These are phyloP conservation scores for Blastobotrys robertii DNA, from an alignment of 805 yeast genomes.

Conservation along the genomic window DNA sequence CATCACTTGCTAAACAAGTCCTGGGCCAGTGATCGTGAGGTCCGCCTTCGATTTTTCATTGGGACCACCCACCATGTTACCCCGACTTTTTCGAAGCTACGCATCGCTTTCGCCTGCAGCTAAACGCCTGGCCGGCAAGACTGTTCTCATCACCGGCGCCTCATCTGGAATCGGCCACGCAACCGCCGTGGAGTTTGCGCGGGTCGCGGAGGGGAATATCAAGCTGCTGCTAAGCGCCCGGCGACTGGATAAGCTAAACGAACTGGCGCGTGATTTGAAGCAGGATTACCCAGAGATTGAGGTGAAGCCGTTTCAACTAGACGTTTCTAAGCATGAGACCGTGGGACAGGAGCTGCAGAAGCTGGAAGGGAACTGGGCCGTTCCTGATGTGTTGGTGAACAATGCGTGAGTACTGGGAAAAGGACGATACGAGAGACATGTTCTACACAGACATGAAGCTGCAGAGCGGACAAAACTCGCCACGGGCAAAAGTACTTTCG, in stretches of 20 bases:
- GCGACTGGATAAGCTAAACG: constrained; percentile 51
- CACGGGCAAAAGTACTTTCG: too few relatives aligned
- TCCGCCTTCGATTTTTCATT: too few relatives aligned
- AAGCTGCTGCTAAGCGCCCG: constrained; percentile 72
- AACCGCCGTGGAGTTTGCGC: constrained; percentile 80
- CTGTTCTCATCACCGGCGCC: constrained; percentile 88
- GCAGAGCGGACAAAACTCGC: too few relatives aligned
- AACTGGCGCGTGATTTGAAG: constrained; percentile 38
- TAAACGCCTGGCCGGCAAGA: constrained; percentile 69
- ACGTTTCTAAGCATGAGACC: constrained; percentile 44
- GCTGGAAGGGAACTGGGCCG: too few relatives aligned
- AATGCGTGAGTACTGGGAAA: too few relatives aligned
- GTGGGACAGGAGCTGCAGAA: constrained; percentile 16
- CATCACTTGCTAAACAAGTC: too few relatives aligned
- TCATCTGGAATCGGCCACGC: constrained; percentile 93
- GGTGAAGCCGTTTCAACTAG: constrained; percentile 41
- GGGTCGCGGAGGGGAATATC: constrained; percentile 58
- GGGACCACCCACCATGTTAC: too few relatives aligned
- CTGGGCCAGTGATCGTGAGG: too few relatives aligned
- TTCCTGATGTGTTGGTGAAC: too few relatives aligned
- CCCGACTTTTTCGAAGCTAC: too few relatives aligned
- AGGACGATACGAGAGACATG: too few relatives aligned
- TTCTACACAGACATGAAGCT: too few relatives aligned
- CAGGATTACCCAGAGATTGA: constrained; percentile 38
- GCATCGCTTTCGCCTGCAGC: constrained; percentile 42